A percentile compares a stretch with the other conserved stretches of the same genome.
Conservation (phyloP, 1,139 yeast species). For the Arxiozyma heterogenica region DNA sequence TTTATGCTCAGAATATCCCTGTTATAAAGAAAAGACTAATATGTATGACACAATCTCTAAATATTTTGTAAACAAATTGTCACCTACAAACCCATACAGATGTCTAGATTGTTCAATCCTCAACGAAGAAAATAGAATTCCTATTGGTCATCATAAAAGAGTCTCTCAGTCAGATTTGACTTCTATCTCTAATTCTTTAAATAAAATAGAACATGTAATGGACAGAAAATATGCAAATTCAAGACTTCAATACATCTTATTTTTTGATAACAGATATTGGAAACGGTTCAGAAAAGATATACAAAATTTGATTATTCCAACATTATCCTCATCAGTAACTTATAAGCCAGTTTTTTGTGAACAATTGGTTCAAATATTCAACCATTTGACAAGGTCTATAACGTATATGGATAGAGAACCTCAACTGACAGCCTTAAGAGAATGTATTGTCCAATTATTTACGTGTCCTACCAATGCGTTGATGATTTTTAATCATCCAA, state of each 20-base stretch:
- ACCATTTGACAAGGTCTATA: slow-evolving; percentile 41
- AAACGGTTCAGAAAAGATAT: slow-evolving; percentile 41
- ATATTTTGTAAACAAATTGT: slow-evolving; percentile 16
- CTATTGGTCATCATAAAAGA: slow-evolving; percentile 30
- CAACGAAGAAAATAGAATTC: slow-evolving; percentile 20
- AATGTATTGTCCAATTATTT: slow-evolving; percentile 53
- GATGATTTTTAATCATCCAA: slow-evolving; percentile 34
- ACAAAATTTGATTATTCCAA: slow-evolving; percentile 43
- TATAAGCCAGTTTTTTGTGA: slow-evolving; percentile 42
- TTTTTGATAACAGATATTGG: slow-evolving; percentile 50
- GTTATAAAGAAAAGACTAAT: slow-evolving; percentile 12
- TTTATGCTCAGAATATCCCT: slow-evolving; percentile 18
- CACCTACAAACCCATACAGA: slow-evolving; percentile 17
- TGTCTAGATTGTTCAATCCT: slow-evolving; percentile 24
- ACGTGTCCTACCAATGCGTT: slow-evolving; percentile 54
- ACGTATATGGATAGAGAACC: slow-evolving; percentile 59
- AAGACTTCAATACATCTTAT: slow-evolving; percentile 44
- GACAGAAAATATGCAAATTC: slow-evolving; percentile 35
- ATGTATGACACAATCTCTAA: slow-evolving; percentile 18
- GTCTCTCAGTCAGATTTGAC: slow-evolving; percentile 33
- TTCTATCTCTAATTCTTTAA: slow-evolving; percentile 34
- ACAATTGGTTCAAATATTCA: slow-evolving; percentile 49
- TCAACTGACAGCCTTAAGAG: slow-evolving; percentile 43
- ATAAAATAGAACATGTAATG: slow-evolving; percentile 11
- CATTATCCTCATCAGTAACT: slow-evolving; percentile 41